phyloP scores from a whole-genome alignment of 1,284 basidiomycete genomes.

The Ceratobasidium sp. region DNA sequence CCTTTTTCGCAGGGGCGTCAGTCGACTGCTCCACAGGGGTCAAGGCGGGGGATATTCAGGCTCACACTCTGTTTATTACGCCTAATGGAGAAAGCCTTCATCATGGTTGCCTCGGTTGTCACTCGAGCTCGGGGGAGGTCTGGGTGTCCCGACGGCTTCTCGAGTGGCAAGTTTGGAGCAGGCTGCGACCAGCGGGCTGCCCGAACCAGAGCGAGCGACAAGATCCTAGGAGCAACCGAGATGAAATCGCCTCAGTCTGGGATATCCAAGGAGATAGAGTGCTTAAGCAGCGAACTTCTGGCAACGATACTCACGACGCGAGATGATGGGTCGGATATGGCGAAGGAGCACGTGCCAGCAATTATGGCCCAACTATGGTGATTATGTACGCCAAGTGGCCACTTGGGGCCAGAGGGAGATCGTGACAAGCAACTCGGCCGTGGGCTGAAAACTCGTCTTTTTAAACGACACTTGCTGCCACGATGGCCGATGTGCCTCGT shows the following conservation, averaged over 20 bases:
- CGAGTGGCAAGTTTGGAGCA: constrained; percentile 15
- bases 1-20: constrained; percentile 1
- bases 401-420: not conserved
- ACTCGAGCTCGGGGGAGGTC: constrained; percentile 11
- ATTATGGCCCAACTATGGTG: not conserved
- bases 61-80: constrained; percentile 31
- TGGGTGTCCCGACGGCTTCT: constrained; percentile 6
- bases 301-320: constrained; percentile 10
- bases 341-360: constrained; percentile 21
- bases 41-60: not conserved
- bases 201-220: too few relatives aligned
- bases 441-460: not conserved
- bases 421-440: not conserved
- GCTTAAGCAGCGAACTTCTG: not conserved
- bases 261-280: not conserved
- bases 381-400: constrained; percentile 5
- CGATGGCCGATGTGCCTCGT: constrained; percentile 30
- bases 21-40: not conserved
- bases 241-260: not conserved
- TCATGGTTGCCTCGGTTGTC: not conserved
- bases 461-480: constrained; percentile 2
- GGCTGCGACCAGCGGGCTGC: too few relatives aligned
- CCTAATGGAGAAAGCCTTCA: constrained; percentile 23
- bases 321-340: constrained; percentile 25
- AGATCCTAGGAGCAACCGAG: not conserved